phyloP scores from a whole-genome alignment of 495 filamentous ascomycete genomes.

The Xylaria bambusicola region DNA sequence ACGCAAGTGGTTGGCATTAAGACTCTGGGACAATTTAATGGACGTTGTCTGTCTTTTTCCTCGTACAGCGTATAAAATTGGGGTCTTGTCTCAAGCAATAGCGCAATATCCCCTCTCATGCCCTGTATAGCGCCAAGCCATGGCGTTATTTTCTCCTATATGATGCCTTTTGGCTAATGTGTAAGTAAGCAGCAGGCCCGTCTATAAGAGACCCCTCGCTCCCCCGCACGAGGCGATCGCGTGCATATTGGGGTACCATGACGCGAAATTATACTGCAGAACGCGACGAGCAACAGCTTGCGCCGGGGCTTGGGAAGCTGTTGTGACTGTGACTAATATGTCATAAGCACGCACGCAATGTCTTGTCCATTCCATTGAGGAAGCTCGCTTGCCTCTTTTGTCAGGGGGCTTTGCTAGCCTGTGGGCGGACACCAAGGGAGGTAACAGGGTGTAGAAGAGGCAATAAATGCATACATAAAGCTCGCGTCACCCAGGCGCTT shows the following conservation, averaged over 20 bases:
- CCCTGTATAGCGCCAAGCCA: conserved; percentile 26
- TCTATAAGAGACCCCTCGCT: conserved; percentile 15
- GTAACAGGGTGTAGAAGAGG: background rate
- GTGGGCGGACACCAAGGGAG: too few relatives aligned
- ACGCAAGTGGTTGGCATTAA: too few relatives aligned
- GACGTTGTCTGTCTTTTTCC: too few relatives aligned
- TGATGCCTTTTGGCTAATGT: conserved; percentile 26
- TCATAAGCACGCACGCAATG: conserved; percentile 12
- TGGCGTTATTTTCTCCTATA: conserved; percentile 36
- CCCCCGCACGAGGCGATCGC: conserved; percentile 22
- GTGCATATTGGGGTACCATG: conserved; percentile 9
- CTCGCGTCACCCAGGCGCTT: background rate
- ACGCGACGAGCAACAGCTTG: background rate
- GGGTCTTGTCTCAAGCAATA: too few relatives aligned
- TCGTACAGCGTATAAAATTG: too few relatives aligned
- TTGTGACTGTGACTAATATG: conserved; percentile 14
- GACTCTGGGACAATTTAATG: too few relatives aligned
- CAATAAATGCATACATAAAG: conserved; percentile 1
- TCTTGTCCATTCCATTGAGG: conserved; percentile 8
- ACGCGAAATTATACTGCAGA: conserved; percentile 9
- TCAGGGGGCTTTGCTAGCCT: background rate
- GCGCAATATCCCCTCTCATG: too few relatives aligned
- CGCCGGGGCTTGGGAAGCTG: background rate
- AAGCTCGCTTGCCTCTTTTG: conserved; percentile 11
- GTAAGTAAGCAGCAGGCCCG: conserved; percentile 23